Percentiles rank a stretch among this genome's conserved stretches.
Conservation (phyloP, 73 alveolate genomes). For the Strombidium stylifer region DNA sequence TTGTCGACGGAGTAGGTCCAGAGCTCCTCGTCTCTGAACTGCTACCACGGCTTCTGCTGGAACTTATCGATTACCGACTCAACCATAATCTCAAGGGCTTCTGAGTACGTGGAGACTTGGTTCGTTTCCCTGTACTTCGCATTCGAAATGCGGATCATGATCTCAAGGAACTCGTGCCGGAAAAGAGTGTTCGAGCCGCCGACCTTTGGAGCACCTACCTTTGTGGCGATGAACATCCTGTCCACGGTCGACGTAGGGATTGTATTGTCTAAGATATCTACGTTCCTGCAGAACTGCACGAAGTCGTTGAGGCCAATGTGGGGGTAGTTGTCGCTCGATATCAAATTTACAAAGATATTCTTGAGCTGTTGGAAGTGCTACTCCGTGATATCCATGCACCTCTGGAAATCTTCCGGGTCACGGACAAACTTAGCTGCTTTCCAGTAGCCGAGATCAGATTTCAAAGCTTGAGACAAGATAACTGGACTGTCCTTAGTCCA, state of each 20-base stretch:
- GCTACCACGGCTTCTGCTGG: conserved; percentile 4
- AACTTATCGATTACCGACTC: conserved; percentile 1
- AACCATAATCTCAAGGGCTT: background rate
- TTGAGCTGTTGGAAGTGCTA: too few species aligned
- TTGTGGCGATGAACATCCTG: conserved; percentile 58
- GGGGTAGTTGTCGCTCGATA: too few species aligned
- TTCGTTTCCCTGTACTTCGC: conserved; percentile 25
- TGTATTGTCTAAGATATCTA: too few species aligned
- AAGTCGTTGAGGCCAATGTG: too few species aligned
- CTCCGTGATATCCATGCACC: too few species aligned
- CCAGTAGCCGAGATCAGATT: too few species aligned
- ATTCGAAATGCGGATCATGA: conserved; percentile 23
- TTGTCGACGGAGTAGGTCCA: conserved; percentile 25
- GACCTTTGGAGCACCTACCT: conserved; percentile 7
- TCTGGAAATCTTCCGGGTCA: too few species aligned
- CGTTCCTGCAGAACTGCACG: too few species aligned
- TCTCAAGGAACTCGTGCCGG: conserved; percentile 40
- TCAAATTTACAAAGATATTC: too few species aligned
- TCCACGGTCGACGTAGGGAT: conserved; percentile 62
- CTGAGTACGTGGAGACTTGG: background rate
- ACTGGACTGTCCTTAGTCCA: too few species aligned
- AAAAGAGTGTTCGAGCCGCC: conserved; percentile 18
- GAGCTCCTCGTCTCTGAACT: conserved; percentile 20
- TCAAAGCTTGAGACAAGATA: too few species aligned
- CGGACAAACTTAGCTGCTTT: too few species aligned